These are phyloP conservation scores for Sanguinoderma infundibulare DNA, from an alignment of 1,284 basidiomycete species.

Conservation along the genomic window DNA sequence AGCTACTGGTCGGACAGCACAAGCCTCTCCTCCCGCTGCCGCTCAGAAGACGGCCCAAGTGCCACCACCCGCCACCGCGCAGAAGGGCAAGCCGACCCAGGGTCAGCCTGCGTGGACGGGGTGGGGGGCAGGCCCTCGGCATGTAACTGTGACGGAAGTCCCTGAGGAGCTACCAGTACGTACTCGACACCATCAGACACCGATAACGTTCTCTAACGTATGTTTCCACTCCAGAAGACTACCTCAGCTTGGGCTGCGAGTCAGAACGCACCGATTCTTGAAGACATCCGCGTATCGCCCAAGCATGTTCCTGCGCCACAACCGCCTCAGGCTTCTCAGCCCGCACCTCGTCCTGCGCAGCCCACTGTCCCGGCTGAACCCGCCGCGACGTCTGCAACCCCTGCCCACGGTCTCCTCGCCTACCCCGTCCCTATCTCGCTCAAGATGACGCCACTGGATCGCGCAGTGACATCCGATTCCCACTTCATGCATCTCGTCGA, in stretches of 20 bases:
- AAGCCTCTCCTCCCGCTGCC: slow-evolving; percentile 2
- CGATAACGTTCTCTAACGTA: neutral
- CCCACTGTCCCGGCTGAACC: neutral
- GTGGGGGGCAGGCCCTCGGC: slow-evolving; percentile 8
- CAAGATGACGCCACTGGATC: slow-evolving; percentile 6
- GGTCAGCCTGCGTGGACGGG: slow-evolving; percentile 9
- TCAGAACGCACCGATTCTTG: slow-evolving; percentile 10
- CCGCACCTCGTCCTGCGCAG: slow-evolving; percentile 5
- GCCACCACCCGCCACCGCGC: slow-evolving; percentile 3
- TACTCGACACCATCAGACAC: neutral
- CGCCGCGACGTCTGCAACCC: neutral
- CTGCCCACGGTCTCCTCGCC: slow-evolving; percentile 11
- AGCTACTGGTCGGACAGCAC: slow-evolving; percentile 9
- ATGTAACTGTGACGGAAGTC: slow-evolving; percentile 9
- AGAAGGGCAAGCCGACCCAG: slow-evolving; percentile 9
- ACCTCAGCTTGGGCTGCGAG: slow-evolving; percentile 3
- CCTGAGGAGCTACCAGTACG: slow-evolving; percentile 18
- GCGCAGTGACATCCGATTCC: slow-evolving; percentile 7
- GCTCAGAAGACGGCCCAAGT: slow-evolving; percentile 7
- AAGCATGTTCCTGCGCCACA: slow-evolving; percentile 5
- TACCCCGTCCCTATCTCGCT: slow-evolving; percentile 22
- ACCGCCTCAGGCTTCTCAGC: slow-evolving; percentile 4
- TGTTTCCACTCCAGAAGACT: slow-evolving; percentile 1
- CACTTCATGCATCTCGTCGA: slow-evolving; percentile 15
- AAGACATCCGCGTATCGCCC: slow-evolving; percentile 13